phyloP scores from a whole-genome alignment of 2,329 filamentous ascomycete species.

The Dothideomycetes sp. region DNA sequence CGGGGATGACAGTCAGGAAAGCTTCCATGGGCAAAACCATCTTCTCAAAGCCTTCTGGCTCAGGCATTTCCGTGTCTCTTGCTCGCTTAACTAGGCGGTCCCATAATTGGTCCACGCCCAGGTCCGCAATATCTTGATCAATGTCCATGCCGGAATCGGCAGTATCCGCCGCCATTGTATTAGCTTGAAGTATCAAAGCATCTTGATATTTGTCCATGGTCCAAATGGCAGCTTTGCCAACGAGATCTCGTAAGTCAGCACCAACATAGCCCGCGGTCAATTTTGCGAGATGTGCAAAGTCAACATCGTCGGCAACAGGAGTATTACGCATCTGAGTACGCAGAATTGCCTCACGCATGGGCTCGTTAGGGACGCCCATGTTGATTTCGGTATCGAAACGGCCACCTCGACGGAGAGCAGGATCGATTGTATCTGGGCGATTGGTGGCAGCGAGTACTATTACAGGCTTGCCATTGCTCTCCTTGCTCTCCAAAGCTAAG shows the following conservation, averaged over 20 bases:
- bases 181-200: conserved; percentile 30
- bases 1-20: conserved; percentile 64
- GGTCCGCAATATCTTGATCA: conserved; percentile 27
- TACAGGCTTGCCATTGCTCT: conserved; percentile 64
- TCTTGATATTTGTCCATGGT: conserved; percentile 51
- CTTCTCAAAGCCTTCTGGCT: conserved; percentile 42
- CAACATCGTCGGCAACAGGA: conserved; percentile 55
- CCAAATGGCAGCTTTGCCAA: conserved; percentile 52
- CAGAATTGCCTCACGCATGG: conserved; percentile 67
- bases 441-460: conserved; percentile 90
- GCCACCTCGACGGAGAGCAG: conserved; percentile 61
- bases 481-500: conserved; percentile 50
- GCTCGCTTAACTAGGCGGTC: conserved; percentile 41
- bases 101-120: conserved; percentile 17
- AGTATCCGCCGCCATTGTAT: conserved; percentile 10
- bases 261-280: conserved; percentile 88
- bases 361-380: conserved; percentile 74
- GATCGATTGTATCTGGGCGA: conserved; percentile 73
- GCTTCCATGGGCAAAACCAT: conserved; percentile 53
- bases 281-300: conserved; percentile 65
- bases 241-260: conserved; percentile 68
- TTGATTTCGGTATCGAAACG: conserved; percentile 78
- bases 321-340: conserved; percentile 58
- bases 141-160: conserved; percentile 42
- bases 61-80: conserved; percentile 34